Evolutionary conservation across 73 alveolate species (phyloP).

Genomic region (Loxodes magnus): DNA sequence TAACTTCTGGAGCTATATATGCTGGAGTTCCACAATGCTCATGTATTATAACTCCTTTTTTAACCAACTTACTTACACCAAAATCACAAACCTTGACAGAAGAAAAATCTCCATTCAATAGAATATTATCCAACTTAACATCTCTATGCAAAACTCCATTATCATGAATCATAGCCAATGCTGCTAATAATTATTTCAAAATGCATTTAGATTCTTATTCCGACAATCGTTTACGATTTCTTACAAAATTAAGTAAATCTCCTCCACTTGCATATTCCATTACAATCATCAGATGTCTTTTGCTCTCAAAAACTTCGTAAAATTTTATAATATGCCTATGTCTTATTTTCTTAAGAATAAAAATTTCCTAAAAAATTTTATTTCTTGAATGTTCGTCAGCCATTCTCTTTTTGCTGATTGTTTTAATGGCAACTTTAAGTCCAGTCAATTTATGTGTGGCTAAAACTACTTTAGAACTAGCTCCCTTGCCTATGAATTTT

Average conservation of each 20-base stretch:
- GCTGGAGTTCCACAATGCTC: constrained; percentile 99
- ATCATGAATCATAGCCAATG: constrained; percentile 61
- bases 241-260: constrained; percentile 71
- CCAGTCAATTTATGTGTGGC: constrained; percentile 85
- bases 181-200: constrained; percentile 68
- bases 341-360: constrained; percentile 49
- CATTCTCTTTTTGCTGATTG: constrained; percentile 30
- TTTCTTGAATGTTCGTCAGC: constrained; percentile 45
- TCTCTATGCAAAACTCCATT: constrained; percentile 83
- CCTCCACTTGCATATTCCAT: constrained; percentile 87
- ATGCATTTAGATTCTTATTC: constrained; percentile 67
- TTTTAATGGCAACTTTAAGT: constrained; percentile 88
- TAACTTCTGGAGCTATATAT: constrained; percentile 94
- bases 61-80: constrained; percentile 76
- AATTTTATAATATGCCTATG: constrained; percentile 48
- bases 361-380: constrained; percentile 78
- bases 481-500: constrained; percentile 88
- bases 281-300: constrained; percentile 66
- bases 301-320: constrained; percentile 78
- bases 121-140: constrained; percentile 84
- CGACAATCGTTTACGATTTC: constrained; percentile 71
- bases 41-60: constrained; percentile 65
- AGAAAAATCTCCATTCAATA: constrained; percentile 70
- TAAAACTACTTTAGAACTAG: constrained; percentile 88
- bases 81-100: constrained; percentile 88